Evolutionary conservation across 148 eudicot genomes (phyloP).

Genomic region (Linanthus parryae): DNA sequence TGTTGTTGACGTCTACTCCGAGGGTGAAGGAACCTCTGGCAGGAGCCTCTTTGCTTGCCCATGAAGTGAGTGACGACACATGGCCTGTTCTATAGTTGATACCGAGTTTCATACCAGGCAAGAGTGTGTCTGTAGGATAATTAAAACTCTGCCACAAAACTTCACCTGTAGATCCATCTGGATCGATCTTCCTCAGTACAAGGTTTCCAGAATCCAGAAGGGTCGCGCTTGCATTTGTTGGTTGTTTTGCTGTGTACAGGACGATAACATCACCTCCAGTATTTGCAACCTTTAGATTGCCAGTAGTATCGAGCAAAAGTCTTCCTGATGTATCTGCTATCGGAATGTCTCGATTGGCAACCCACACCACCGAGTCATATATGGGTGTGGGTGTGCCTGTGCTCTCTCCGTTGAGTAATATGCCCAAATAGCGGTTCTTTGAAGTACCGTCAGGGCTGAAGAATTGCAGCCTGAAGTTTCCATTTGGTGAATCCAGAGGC

Average conservation of each 20-base stretch:
- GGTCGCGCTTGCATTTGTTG: constrained; percentile 8
- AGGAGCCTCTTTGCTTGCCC: constrained; percentile 20
- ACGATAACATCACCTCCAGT: constrained; percentile 6
- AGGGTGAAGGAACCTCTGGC: constrained; percentile 21
- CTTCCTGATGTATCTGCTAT: constrained; percentile 8
- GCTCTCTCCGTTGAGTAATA: constrained; percentile 13
- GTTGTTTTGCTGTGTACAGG: constrained; percentile 4
- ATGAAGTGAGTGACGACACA: constrained; percentile 20
- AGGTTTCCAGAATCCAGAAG: constrained; percentile 21
- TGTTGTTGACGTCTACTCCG: constrained; percentile 21
- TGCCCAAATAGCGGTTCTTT: constrained; percentile 15
- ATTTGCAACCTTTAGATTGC: constrained; percentile 14
- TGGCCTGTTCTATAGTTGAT: constrained; percentile 15
- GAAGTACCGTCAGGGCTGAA: constrained; percentile 15
- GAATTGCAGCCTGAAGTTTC: constrained; percentile 20
- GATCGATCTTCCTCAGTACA: constrained; percentile 12
- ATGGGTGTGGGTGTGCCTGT: background rate
- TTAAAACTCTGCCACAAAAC: constrained; percentile 35
- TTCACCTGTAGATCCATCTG: constrained; percentile 10
- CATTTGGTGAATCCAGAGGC: constrained; percentile 15
- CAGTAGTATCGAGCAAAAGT: constrained; percentile 9
- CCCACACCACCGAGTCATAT: constrained; percentile 17
- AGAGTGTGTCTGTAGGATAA: constrained; percentile 23
- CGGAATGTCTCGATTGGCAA: constrained; percentile 21
- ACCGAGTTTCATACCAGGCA: constrained; percentile 34